Evolutionary conservation across 2,329 filamentous ascomycete genomes (phyloP), one percentile per base, ranked within the genome.

Genomic region (Aschersonia sp.): DNA sequence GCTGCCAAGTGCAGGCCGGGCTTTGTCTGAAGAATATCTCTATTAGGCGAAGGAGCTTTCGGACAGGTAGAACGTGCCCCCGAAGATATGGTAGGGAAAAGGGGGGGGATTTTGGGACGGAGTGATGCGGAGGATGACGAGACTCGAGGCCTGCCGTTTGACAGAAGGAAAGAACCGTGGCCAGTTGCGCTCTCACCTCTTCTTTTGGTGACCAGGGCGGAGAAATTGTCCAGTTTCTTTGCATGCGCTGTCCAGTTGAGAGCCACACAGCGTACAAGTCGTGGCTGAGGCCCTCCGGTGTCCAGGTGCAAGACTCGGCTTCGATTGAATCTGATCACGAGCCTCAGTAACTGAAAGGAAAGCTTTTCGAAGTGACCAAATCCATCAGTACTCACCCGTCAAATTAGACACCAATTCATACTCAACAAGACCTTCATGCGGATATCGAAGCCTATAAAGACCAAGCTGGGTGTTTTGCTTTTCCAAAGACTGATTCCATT

Each of bases 241-340:
- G 55, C 10, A 50, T 45, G 29, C 52, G 52, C 10, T 52, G 51
- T 20, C 51, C 52, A 5, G 54, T 55, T 2, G 54, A 56, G 28
- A 63, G 56, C 57, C 59, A 60, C 2, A 63, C 45, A 3, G 61
- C 51, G 41, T 62, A 64, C 20, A 64, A 44, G 9, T 56, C 50
- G 40, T 59, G 52, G 0, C 52, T 47, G 30, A 64, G 49, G 2
- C 53, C 51, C 20, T 57, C 47, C 10, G 61, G 60, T 32, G 55
- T 61, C 59, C 61, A 64, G 31, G 52, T 40, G 50, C 55, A 62
- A 7, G 54, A 55, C 5, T 48, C 51, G 31, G 53, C 47, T 20
- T 53, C 50, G 42, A 59, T 56, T n/a, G 45, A 48, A 45, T 58
- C 60, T 64, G 49, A 43, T 29, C 29, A 29, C 6, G 31, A 28